Base-by-base conservation (phyloP, 768 basidiomycete species). In the Mycena chlorophos region DNA sequence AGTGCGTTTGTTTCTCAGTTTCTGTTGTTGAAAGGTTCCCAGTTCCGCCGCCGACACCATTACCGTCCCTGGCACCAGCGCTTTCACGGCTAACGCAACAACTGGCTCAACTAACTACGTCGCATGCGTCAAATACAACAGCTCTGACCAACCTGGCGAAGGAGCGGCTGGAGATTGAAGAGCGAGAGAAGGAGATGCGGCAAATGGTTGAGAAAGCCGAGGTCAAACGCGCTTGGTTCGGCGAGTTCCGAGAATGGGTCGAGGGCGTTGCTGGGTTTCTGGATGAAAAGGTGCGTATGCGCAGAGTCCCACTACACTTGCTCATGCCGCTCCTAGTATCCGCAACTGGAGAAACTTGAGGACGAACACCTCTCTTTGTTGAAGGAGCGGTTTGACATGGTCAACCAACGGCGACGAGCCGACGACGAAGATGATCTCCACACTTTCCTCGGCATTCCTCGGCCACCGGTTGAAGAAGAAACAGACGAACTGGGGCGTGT, bases 341-440 rank as follows among this genome's bases (percentile, higher is more conserved):
- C 91, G 5, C 71, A 75, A 30, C 76, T 94, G 13, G 92, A 94
- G 68, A 84, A 81, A 57, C 75, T 93, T 6, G 92, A 94, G 66
- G 80, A 85, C 17, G 89, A 91, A 57, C 77, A 90, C 58, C 51
- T 87, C 10, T 87, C 86, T 0, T 76, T 96, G 23, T 70, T 94
- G 19, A 81, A 81, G 62, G 92, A 96, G 65, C 83, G 90, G 48
- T 75, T 75, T 19, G 82, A 85, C 13, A 86, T 96, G 75, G 75
- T 91, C 57, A 61, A 72, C 12, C 77, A 78, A 40, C 84, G 93
- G n/a, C 79, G 93, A 52, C 70, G 66, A n/a, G 75, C 76, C 1
- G 95, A 98, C 55, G 87, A 90, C 63, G 81, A 82, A 62, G 92
- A 95, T 64, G 94, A 96, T 66, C 74, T 94, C 2, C 77, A 85